Conservation (phyloP, 1,139 yeast species). For the Pneumocystis murina region DNA sequence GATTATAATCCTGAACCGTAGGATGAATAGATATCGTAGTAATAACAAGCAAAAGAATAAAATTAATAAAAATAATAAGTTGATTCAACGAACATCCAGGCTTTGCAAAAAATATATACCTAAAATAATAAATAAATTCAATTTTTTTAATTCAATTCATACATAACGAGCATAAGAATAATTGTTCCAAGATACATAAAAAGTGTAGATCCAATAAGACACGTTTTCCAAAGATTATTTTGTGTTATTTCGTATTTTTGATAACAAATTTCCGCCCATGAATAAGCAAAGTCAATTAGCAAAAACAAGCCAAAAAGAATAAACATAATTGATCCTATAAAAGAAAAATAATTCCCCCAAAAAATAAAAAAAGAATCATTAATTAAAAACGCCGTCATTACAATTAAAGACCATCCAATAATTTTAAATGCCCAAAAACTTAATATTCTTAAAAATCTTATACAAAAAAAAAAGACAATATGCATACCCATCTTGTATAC, state of each 20-base stretch:
- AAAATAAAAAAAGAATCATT: conserved; percentile 78
- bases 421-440: conserved; percentile 67
- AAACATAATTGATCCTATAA: conserved; percentile 69
- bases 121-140: conserved; percentile 17
- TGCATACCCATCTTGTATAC: conserved; percentile 58
- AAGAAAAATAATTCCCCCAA: conserved; percentile 85
- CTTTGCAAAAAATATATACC: conserved; percentile 57
- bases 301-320: conserved; percentile 79
- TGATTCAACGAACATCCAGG: conserved; percentile 84
- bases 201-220: conserved; percentile 74
- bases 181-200: conserved; percentile 66
- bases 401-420: conserved; percentile 41
- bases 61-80: conserved; percentile 66
- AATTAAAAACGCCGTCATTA: conserved; percentile 53
- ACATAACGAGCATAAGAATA: conserved; percentile 58
- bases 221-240: conserved; percentile 49
- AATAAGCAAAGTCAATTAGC: conserved; percentile 92
- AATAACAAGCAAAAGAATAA: conserved; percentile 47
- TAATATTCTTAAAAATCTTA: background rate
- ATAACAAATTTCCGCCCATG: conserved; percentile 95
- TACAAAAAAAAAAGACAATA: background rate
- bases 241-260: conserved; percentile 63
- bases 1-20: conserved; percentile 76
- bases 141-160: background rate
- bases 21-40: conserved; percentile 67